Conservation (phyloP, 805 yeast species). For the Starmera caribaea region DNA sequence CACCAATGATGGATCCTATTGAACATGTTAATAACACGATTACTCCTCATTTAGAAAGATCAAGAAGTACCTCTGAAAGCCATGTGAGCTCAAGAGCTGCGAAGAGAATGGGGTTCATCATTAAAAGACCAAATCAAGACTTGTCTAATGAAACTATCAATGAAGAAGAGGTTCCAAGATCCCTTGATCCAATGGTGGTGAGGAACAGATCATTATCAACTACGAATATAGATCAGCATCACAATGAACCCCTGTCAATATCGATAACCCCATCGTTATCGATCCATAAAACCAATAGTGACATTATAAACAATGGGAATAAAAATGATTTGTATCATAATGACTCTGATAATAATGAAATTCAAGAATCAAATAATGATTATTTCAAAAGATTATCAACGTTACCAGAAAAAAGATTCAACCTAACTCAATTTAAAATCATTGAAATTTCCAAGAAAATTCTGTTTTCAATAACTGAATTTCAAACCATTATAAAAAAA, state of each 20-base stretch:
- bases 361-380: slow-evolving; percentile 27
- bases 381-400: slow-evolving; percentile 59
- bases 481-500: slow-evolving; percentile 49
- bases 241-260: no score
- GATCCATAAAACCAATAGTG: no score
- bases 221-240: not conserved
- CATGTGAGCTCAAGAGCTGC: slow-evolving; percentile 54
- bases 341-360: not conserved
- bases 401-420: slow-evolving; percentile 37
- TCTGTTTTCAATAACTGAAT: slow-evolving; percentile 52
- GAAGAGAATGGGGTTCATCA: slow-evolving; percentile 67
- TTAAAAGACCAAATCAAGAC: slow-evolving; percentile 27
- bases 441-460: slow-evolving; percentile 49
- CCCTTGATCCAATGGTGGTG: slow-evolving; percentile 3
- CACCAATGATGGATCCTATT: not conserved
- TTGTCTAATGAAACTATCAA: slow-evolving; percentile 13
- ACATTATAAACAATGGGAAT: not conserved
- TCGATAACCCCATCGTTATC: no score
- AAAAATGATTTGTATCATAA: slow-evolving; percentile 5
- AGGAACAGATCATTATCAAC: slow-evolving; percentile 16
- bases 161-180: slow-evolving; percentile 7
- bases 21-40: not conserved
- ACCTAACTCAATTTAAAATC: slow-evolving; percentile 13
- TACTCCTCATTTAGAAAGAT: slow-evolving; percentile 15
- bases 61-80: slow-evolving; percentile 30